Evolutionary conservation across 169 alveolate genomes (phyloP), one percentile per base, ranked within the genome.

Genomic region (Plasmodium billcollinsi): DNA sequence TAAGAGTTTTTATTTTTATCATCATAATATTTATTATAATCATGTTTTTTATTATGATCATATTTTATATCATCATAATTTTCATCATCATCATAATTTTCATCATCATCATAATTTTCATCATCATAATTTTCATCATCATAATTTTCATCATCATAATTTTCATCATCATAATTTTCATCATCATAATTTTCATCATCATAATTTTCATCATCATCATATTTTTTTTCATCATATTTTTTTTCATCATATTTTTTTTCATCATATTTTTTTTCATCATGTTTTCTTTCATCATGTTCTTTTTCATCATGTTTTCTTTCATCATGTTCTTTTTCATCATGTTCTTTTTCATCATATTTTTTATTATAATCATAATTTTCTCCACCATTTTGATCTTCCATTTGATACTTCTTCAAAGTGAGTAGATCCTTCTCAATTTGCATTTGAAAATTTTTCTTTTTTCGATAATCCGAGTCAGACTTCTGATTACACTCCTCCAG

Each of bases 61-160:
- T 61, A 33, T 33, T 39, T 29, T 1, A 20, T 15, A 11, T 33
- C 66, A n/a, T n/a, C 70, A 45, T 62, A 15, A 56, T 56, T 12
- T 56, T 56, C 29, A n/a, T 12, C 63, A 4, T 54, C 63, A 54
- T 54, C 3, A 5, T 54, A n/a, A 54, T 14, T 8, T 15, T 9
- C 62, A 21, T 52, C 72, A 20, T 52, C 73, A 45, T 58, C 74
- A 45, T 50, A 18, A 20, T 61, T 43, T 29, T 63, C 76, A 49
- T 75, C 45, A 3, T 62, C 88, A 52, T 7, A 3, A 3, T 4
- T 6, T 52, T 54, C 63, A 7, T 54, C 63, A 12, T 74, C 61
- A 39, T 20, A 24, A 59, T 54, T 26, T 0, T 54, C 63, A 12
- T 74, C 61, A 39, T 20, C 45, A 59, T 74, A 58, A 5, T 63